A percentile compares a stretch with the other conserved stretches of the same genome.
Evolutionary conservation across 805 yeast species (phyloP).

Genomic region (Nakazawaea molendinolei): DNA sequence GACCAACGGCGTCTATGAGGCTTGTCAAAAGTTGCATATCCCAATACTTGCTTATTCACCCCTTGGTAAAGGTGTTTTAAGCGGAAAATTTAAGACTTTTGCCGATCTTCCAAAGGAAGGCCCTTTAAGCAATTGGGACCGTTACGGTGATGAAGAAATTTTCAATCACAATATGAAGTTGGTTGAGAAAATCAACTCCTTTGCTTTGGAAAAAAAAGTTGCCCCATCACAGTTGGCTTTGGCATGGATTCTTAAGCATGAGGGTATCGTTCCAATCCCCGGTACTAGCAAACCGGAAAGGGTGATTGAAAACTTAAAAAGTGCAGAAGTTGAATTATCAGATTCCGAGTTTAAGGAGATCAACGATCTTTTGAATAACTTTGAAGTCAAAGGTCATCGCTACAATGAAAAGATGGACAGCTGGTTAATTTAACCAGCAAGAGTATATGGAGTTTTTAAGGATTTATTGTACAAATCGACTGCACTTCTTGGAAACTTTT

Average conservation of each 20-base stretch:
- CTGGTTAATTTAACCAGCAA: too few relatives aligned
- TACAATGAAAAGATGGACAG: too few relatives aligned
- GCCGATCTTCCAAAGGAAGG: constrained; percentile 31
- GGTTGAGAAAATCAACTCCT: constrained; percentile 40
- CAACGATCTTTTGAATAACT: constrained; percentile 33
- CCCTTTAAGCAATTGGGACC: too few relatives aligned
- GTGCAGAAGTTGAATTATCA: constrained; percentile 34
- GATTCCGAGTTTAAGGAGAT: constrained; percentile 54
- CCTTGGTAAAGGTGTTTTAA: constrained; percentile 68
- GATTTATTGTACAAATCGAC: too few relatives aligned
- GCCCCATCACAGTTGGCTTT: constrained; percentile 65
- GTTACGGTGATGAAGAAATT: too few relatives aligned
- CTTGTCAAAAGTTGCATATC: constrained; percentile 49
- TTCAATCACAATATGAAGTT: too few relatives aligned
- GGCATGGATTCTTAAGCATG: constrained; percentile 51
- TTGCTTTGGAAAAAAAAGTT: constrained; percentile 38
- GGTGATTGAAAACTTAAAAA: constrained; percentile 51
- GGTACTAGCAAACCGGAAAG: constrained; percentile 58
- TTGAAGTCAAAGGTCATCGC: constrained; percentile 43
- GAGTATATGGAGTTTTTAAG: too few relatives aligned
- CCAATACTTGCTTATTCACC: constrained; percentile 82
- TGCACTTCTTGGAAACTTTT: too few relatives aligned
- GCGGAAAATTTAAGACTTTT: constrained; percentile 57
- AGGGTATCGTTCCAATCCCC: constrained; percentile 72
- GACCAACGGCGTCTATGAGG: constrained; percentile 55